Evolutionary conservation across 306 rosid species (phyloP).

Genomic region (Acacia crassicarpa): DNA sequence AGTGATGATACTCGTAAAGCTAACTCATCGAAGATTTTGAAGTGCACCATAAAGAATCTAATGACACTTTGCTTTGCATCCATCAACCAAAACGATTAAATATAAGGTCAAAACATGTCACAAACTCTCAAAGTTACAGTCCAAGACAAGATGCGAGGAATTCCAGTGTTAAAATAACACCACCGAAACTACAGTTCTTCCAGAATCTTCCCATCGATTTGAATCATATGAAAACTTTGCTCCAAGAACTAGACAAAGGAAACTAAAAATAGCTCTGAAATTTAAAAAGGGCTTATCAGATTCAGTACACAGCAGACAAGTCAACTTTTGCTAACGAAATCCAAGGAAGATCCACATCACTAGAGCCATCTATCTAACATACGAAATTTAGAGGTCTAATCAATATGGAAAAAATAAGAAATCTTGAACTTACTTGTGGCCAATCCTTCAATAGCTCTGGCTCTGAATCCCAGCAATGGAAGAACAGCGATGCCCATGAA

Average conservation of each 20-base stretch:
- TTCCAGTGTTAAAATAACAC: not conserved
- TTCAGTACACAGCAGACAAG: not conserved
- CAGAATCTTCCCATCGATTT: not conserved
- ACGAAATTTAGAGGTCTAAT: not conserved
- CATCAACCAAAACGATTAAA: not conserved
- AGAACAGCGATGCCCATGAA: slow-evolving; percentile 65
- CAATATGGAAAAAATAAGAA: not conserved
- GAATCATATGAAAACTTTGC: not conserved
- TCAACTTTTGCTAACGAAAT: not conserved
- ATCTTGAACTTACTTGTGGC: slow-evolving; percentile 40
- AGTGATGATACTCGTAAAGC: not conserved
- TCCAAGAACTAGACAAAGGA: not conserved
- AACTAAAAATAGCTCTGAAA: not conserved
- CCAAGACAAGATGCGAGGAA: not conserved
- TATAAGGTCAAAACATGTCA: not conserved
- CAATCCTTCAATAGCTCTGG: slow-evolving; percentile 54
- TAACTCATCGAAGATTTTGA: not conserved
- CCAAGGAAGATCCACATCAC: not conserved
- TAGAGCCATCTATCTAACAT: not conserved
- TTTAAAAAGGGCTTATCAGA: slow-evolving; percentile 5
- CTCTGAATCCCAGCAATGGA: slow-evolving; percentile 65
- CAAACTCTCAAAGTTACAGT: not conserved
- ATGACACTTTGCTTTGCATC: not conserved
- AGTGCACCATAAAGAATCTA: not conserved
- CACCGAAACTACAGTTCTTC: not conserved